Base-by-base conservation (phyloP, 106 monocot genomes). In the Iris macrosiphon region DNA sequence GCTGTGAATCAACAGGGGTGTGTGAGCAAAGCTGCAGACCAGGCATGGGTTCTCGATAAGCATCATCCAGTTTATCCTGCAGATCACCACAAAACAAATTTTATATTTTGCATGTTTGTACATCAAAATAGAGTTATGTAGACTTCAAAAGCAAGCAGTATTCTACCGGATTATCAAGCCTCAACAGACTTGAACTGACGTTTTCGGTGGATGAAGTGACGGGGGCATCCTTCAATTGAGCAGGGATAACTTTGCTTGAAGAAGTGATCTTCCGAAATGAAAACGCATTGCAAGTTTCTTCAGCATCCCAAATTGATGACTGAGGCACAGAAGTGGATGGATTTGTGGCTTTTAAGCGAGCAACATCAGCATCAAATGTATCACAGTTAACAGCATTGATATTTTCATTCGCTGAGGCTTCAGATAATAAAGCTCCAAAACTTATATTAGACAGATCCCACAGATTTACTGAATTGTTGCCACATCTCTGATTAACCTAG, bases 341-440 rank as follows among this genome's bases (percentile, higher is more conserved):
- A 45, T 54, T 49, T 60, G 34, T 50, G 37, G 71, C 32, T 28
- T 81, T 63, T 13, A 69, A 60, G 4, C 69, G 60, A 39, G 77
- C 81, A 61, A 87, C 64, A 30, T 62, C 77, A 63, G 87, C 77
- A 81, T 87, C 87, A 75, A 87, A 87, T 57, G 81, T 78, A 63
- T 87, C 87, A 60, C 62, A 77, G 16, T 42, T 81, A 7, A 65
- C 14, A 27, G 70, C 37, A 14, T 55, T 52, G 18, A 45, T 59
- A 41, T 67, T 62, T 28, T 31, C 53, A 62, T 54, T 50, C 44
- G 49, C 40, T 32, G 64, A 66, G 24, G 55, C 51, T 70, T 85
- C 69, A 52, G 61, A 64, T 54, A 76, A 38, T 27, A 87, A 59
- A 53, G 76, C 71, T 52, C 81, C 77, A 64, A 87, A 70, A 43